Base-by-base conservation (phyloP, 495 filamentous ascomycete genomes). In the Penicillium mononematosum region DNA sequence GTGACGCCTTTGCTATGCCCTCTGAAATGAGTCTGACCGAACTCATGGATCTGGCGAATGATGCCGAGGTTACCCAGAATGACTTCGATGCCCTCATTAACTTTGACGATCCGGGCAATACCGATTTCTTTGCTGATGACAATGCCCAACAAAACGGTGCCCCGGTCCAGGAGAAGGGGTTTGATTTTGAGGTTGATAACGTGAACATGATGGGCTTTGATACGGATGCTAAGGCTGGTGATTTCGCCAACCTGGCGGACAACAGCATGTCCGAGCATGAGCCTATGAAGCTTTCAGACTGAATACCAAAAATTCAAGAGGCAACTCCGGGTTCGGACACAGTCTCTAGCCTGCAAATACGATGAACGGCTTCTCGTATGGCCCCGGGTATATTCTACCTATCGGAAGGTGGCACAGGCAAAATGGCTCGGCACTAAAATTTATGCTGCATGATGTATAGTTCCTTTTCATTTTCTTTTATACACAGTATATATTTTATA, bases 51-150 rank as follows among this genome's bases (percentile, higher is more conserved):
- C 50, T 78, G 42, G 75, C 77, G 27, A 78, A 78, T 45, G 73
- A 78, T 51, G 77, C 74, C 16, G 77, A 79, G 51, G 74, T 78
- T n/a, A 78, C 73, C 1, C 75, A 78, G 46, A 78, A 79, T 39
- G 77, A 79, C 47, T 79, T 79, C 44, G 77, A 79, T 47, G 75
- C 75, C 1, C 50, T 79, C 47, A 76, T 79, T 59, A 79, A 79
- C 51, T 78, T 78, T 44, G 77, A 79, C 22, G 74, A 78, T 43
- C 65, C 71, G 11, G 68, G 67, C 0, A 69, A 66, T n/a, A 39
- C 16, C n/a, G 76, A 78, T 10, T 65, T 75, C 43, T 72, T 78
- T 14, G 61, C 67, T 14, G 73, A 77, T 6, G 69, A 74, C 12
- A 34, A 45, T 11, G 36, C 34, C 54, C 42, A 59, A 56, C 39